Conservation (phyloP, 2,329 filamentous ascomycete species). For the Exophiala alcalophila region DNA sequence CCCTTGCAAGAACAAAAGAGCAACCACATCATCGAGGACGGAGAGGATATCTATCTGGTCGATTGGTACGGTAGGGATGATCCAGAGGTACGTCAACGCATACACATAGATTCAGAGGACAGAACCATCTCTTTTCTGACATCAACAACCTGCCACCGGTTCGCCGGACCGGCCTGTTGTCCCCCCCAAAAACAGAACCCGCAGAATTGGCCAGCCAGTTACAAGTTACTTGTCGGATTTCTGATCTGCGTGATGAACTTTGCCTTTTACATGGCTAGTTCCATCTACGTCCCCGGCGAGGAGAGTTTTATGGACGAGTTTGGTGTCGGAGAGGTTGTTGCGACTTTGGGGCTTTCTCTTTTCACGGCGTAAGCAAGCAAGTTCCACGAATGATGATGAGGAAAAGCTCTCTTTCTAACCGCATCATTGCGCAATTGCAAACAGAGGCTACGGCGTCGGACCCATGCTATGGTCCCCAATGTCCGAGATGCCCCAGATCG, state of each 20-base stretch:
- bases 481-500: slow-evolving; percentile 50
- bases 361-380: slow-evolving; percentile 46
- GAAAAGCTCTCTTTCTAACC: no score
- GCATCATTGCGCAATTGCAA: no score
- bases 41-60: slow-evolving; percentile 6
- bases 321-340: slow-evolving; percentile 44
- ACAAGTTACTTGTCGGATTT: slow-evolving; percentile 1
- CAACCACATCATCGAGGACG: slow-evolving; percentile 1
- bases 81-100: slow-evolving; percentile 9
- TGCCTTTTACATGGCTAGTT: slow-evolving; percentile 50
- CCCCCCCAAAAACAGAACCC: slow-evolving; percentile 7
- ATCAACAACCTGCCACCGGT: not conserved
- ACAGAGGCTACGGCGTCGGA: slow-evolving; percentile 47
- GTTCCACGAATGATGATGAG: no score
- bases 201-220: not conserved
- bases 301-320: slow-evolving; percentile 43
- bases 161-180: not conserved
- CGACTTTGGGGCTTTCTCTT: slow-evolving; percentile 48
- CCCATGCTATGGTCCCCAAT: slow-evolving; percentile 47
- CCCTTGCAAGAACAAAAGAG: no score
- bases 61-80: slow-evolving; percentile 12
- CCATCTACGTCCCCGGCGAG: slow-evolving; percentile 50
- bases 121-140: not conserved
- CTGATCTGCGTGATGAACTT: slow-evolving; percentile 48
- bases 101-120: no score